phyloP scores from a whole-genome alignment of 129 eudicot genomes.

The Lonicera japonica region DNA sequence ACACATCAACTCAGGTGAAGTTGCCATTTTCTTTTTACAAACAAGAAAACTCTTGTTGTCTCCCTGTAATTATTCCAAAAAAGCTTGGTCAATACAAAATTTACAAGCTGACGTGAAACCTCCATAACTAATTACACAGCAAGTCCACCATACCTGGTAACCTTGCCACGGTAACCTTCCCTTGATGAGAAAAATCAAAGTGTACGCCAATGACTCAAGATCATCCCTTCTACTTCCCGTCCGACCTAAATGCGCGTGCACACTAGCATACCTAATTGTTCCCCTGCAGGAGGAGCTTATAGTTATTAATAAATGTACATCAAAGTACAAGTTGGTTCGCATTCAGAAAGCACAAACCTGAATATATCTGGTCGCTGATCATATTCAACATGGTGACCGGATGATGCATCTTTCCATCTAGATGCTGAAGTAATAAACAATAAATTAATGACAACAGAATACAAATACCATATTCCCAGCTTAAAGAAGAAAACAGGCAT shows the following conservation, averaged over 20 bases:
- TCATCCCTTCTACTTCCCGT: conserved; percentile 99
- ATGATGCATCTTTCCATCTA: conserved; percentile 87
- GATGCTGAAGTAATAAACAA: conserved; percentile 58
- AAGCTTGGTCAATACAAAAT: not conserved
- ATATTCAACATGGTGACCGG: conserved; percentile 94
- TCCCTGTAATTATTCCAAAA: conserved; percentile 49
- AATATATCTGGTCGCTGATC: conserved; percentile 98
- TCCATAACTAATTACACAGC: not conserved
- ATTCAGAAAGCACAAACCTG: conserved; percentile 49
- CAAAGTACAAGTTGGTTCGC: not conserved
- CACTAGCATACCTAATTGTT: conserved; percentile 98
- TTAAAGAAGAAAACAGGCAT: not conserved
- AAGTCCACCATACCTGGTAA: conserved; percentile 62
- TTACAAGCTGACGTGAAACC: not conserved
- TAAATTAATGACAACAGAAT: conserved; percentile 3
- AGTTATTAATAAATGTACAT: not conserved
- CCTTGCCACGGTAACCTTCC: conserved; percentile 99
- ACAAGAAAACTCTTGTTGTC: conserved; percentile 99
- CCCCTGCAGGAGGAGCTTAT: conserved; percentile 54
- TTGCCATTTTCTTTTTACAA: conserved; percentile 93
- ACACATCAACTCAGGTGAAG: conserved; percentile 96
- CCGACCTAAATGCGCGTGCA: conserved; percentile 99
- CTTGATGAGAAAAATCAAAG: conserved; percentile 79
- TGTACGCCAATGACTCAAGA: conserved; percentile 98
- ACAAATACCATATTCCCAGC: not conserved